Evolutionary conservation across 306 rosid genomes (phyloP), one percentile per base, ranked within the genome.

Genomic region (Malus asiatica): DNA sequence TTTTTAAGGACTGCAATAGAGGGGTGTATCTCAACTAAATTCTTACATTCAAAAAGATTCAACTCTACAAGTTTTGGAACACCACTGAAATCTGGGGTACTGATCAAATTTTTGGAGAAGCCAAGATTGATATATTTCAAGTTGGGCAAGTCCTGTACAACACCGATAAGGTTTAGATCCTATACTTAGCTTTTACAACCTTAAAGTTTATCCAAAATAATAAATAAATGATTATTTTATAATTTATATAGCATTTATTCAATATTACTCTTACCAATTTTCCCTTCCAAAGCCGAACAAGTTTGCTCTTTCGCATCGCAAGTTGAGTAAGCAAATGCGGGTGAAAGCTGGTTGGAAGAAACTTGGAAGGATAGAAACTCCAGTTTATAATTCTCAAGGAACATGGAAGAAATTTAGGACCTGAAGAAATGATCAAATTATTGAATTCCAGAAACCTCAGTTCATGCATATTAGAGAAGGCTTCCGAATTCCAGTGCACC

Each of bases 381-480:
- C 84, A 76, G 4, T 5, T 11, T 22, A 81, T 46, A 46, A 20
- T 30, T 58, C 65, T 65, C 4, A 81, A 59, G 42, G 66, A 65
- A 53, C 8, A 7, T 15, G 80, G 80, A 58, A 81, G 71, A 33
- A 10, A 44, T 53, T 71, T 62, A 4, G 66, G 76, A 11, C n/a
- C 6, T n/a, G 55, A 72, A n/a, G 12, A 33, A 58, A 45, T 64
- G 32, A 38, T 48, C 15, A 18, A 33, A 33, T 33, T 33, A 33
- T 33, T 5, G 35, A 76, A 38, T 2, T 74, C 30, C 19, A 81
- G 11, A 19, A 69, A 11, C 25, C 22, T 60, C 20, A 84, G 63
- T 7, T 71, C 64, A 32, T 23, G 11, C 84, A 84, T 72, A 11
- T 33, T 73, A 61, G 77, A 73, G 48, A 72, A 73, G 0, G 60